Conservation (phyloP, 1,284 basidiomycete species). For the Tilletia caries region DNA sequence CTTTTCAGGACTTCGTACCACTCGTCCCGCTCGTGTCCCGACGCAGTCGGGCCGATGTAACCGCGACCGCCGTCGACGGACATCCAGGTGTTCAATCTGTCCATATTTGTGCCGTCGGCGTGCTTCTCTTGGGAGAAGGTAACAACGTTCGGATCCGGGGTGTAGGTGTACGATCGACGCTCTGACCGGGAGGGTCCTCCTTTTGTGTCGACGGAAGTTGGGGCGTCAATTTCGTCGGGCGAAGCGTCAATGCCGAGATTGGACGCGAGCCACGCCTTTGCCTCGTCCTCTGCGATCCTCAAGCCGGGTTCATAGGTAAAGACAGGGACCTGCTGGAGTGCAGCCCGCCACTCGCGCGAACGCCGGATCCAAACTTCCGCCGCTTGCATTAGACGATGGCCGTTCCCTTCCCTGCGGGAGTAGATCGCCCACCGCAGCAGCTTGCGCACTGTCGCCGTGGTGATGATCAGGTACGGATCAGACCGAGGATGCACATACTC, state of each 20-base stretch:
- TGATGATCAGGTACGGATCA: conserved; percentile 4
- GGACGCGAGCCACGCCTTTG: background rate
- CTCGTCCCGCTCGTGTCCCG: too few species aligned
- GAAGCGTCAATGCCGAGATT: too few species aligned
- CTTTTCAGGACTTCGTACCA: too few species aligned
- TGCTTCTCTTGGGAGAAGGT: too few species aligned
- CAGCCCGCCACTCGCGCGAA: background rate
- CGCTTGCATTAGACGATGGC: background rate
- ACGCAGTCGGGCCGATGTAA: background rate
- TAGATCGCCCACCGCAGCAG: conserved; percentile 5
- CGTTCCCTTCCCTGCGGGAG: background rate
- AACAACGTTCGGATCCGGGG: background rate
- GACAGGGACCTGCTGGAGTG: background rate
- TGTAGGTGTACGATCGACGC: background rate
- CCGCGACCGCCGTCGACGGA: background rate
- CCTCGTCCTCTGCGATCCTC: background rate
- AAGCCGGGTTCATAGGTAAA: background rate
- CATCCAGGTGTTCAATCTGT: background rate
- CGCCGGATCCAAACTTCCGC: conserved; percentile 8
- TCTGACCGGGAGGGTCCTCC: background rate
- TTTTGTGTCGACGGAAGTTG: background rate
- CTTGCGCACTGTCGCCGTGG: background rate
- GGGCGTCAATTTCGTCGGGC: background rate
- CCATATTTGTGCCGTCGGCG: too few species aligned
- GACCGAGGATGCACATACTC: background rate